Evolutionary conservation across 768 basidiomycete genomes (phyloP).

Genomic region (Tylopilus sp.): DNA sequence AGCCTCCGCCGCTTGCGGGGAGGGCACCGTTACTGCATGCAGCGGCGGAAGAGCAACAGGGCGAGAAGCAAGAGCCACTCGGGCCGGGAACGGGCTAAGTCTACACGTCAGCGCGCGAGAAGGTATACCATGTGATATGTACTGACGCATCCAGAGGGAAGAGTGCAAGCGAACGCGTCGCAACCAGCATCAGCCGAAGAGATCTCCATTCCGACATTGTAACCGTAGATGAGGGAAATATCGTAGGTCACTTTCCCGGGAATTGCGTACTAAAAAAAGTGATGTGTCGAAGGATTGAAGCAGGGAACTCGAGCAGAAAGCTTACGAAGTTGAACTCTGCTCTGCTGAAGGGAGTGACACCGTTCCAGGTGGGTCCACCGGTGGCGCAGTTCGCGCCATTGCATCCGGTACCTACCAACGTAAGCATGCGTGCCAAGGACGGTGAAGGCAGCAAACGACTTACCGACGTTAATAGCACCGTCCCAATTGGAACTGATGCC

Average conservation of each 20-base stretch:
- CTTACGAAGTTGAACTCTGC: conserved; percentile 33
- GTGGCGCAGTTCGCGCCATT: conserved; percentile 22
- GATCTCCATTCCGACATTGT: conserved; percentile 34
- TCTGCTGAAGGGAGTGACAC: conserved; percentile 30
- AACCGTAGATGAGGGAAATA: conserved; percentile 33
- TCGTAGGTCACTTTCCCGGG: conserved; percentile 30
- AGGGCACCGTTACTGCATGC: conserved; percentile 30
- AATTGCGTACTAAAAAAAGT: conserved; percentile 17
- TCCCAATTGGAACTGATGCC: conserved; percentile 32
- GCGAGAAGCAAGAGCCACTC: conserved; percentile 23
- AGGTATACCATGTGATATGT: neutral
- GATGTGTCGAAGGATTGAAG: neutral
- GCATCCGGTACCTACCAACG: conserved; percentile 27
- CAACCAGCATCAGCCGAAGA: conserved; percentile 25
- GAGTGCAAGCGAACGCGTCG: conserved; percentile 31
- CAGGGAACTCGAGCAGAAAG: neutral
- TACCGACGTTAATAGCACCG: conserved; percentile 30
- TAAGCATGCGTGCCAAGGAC: conserved; percentile 2
- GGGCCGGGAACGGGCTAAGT: conserved; percentile 30
- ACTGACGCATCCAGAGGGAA: conserved; percentile 31
- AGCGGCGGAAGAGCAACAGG: conserved; percentile 27
- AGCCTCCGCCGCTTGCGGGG: conserved; percentile 22
- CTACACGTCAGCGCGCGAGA: neutral
- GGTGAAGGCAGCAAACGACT: neutral
- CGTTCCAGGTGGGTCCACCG: conserved; percentile 30